Percentiles rank a stretch among this genome's conserved stretches.
Conservation (phyloP, 352 stramenopile species). For the Phytopythium kandeliae region DNA sequence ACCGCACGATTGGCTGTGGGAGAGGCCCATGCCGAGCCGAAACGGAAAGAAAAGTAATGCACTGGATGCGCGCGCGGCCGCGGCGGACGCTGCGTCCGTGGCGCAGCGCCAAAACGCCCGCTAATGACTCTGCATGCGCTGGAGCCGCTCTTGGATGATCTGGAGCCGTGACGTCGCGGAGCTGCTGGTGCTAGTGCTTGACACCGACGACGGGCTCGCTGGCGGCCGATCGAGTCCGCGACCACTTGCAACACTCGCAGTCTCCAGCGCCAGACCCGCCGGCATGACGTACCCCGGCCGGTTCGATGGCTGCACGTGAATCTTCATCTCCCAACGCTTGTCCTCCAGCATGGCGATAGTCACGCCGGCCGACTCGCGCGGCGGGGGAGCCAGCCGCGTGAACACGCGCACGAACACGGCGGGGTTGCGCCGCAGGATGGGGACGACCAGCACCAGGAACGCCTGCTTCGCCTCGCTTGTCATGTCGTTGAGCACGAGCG, state of each 20-base stretch:
- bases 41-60: no score
- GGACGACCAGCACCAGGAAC: constrained; percentile 60
- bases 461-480: constrained; percentile 69
- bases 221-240: constrained; percentile 8
- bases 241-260: constrained; percentile 10
- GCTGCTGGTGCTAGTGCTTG: constrained; percentile 4
- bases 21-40: no score
- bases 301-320: constrained; percentile 37
- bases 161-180: constrained; percentile 27
- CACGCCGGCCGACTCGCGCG: constrained; percentile 6
- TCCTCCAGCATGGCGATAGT: constrained; percentile 9
- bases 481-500: constrained; percentile 47
- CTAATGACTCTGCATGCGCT: constrained; percentile 32
- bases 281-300: constrained; percentile 3
- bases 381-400: constrained; percentile 18
- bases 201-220: constrained; percentile 18
- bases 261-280: constrained; percentile 6
- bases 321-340: constrained; percentile 53
- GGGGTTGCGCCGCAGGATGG: constrained; percentile 52
- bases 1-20: no score
- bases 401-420: constrained; percentile 50
- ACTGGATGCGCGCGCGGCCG: no score
- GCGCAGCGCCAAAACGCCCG: no score
- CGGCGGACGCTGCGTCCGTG: no score
- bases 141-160: constrained; percentile 57